Base-by-base conservation (phyloP, 1,284 basidiomycete genomes). In the Golubevia pallescens region DNA sequence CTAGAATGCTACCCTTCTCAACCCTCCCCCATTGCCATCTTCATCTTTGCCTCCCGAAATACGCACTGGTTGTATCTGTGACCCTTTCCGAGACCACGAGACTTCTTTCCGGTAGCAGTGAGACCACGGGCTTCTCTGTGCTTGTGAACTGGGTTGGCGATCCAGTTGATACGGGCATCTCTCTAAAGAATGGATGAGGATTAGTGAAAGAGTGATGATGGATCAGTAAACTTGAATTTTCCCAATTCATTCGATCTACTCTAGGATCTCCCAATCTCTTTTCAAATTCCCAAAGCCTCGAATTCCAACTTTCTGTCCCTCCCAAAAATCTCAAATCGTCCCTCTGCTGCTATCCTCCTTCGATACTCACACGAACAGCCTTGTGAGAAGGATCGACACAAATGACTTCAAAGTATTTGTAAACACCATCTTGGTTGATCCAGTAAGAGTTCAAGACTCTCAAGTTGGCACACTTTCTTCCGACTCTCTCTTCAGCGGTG, bases 331-430 rank as follows among this genome's bases (percentile, higher is more conserved):
- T 28, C 28, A 28, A 28, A 28, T 28, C 28, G 28, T 28, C 28
- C 28, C 28, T 28, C 28, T 28, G 28, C 28, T 28, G 28, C 28
- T 28, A 28, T 28, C 28, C 28, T 28, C 28, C 28, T 28, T 28
- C 28, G 28, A 28, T 48, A 48, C 42, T 48, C 42, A 48, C 55
- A 38, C 82, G 77, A 66, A 84, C 74, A 19, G 82, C 82, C 79
- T 83, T 83, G 77, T 84, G 82, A 62, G 69, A 67, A 54, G 82
- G 82, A 75, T 84, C 82, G 21, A 84, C 82, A 57, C 74, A 75
- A 62, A 84, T 84, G 13, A 84, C 79, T 70, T 84, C 82, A 61
- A 75, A 84, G 82, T 83, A 83, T 76, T 84, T 84, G 81, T 83
- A 81, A 21, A 84, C 79, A 71, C 82, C 82, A 64, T 84, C 82